Percentiles rank a stretch among this genome's conserved stretches.
phyloP scores from a whole-genome alignment of 805 yeast species.

The Yamadazyma laniorum region DNA sequence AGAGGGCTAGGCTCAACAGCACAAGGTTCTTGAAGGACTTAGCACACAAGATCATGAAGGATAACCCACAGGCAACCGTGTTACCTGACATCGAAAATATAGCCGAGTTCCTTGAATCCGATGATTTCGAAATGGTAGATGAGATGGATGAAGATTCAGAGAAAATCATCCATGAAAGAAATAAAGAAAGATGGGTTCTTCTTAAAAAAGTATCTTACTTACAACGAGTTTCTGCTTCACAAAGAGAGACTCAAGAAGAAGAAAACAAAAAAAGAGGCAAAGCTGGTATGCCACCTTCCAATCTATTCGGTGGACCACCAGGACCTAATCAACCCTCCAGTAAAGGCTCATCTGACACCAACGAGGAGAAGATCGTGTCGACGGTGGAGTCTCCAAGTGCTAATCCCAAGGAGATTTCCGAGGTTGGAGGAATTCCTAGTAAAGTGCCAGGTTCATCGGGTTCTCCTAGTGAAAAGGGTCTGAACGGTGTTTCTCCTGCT shows the following conservation, averaged over 20 bases:
- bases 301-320: background rate
- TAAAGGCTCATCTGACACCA: background rate
- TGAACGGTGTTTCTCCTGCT: background rate
- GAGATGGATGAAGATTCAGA: conserved; percentile 40
- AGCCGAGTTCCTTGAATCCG: conserved; percentile 51
- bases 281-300: conserved; percentile 24
- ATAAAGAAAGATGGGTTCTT: conserved; percentile 66
- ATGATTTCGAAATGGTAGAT: conserved; percentile 35
- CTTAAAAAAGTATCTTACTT: conserved; percentile 68
- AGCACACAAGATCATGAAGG: conserved; percentile 48
- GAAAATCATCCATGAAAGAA: conserved; percentile 37
- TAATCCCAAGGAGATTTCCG: background rate
- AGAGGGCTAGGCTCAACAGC: conserved; percentile 52
- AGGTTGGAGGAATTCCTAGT: background rate
- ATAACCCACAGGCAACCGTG: conserved; percentile 30
- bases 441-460: background rate
- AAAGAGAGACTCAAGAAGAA: conserved; percentile 36
- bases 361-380: conserved; percentile 10
- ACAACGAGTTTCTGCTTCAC: conserved; percentile 61
- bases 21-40: conserved; percentile 54
- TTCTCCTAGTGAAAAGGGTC: background rate
- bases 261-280: conserved; percentile 36
- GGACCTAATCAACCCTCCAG: background rate
- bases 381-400: conserved; percentile 11
- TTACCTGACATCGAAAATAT: conserved; percentile 62